Conservation (phyloP, 2,329 filamentous ascomycete genomes). For the Corniculantispora saksenae region DNA sequence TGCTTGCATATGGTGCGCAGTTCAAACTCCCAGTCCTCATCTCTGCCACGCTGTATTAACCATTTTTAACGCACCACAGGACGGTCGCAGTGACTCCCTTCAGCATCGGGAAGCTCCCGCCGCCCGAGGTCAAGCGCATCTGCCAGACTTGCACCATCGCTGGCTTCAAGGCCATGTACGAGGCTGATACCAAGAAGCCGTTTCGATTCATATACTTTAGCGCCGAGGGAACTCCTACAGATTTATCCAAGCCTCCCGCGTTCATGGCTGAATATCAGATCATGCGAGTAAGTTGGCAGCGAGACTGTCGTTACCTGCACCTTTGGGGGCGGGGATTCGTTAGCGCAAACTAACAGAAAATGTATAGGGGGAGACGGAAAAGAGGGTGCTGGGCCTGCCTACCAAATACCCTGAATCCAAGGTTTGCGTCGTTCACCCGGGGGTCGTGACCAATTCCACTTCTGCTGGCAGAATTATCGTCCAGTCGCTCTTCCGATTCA, state of each 20-base stretch:
- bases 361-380: conserved; percentile 13
- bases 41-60: neutral
- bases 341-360: neutral
- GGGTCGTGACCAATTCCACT: conserved; percentile 5
- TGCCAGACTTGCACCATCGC: conserved; percentile 31
- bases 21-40: neutral
- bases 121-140: conserved; percentile 35
- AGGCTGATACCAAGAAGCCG: neutral
- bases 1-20: conserved; percentile 35
- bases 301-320: neutral
- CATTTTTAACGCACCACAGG: neutral
- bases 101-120: conserved; percentile 24
- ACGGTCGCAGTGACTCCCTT: conserved; percentile 18
- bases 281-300: conserved; percentile 12
- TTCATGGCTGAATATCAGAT: conserved; percentile 10
- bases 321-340: neutral
- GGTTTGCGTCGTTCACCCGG: conserved; percentile 10
- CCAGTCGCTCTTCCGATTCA: conserved; percentile 1
- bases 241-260: conserved; percentile 3
- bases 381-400: conserved; percentile 1
- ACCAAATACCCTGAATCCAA: neutral
- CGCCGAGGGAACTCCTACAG: conserved; percentile 9
- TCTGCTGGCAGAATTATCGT: neutral
- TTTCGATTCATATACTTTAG: conserved; percentile 25
- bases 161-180: conserved; percentile 14